These are phyloP conservation scores for Fraxinus paxiana DNA, from an alignment of 305 asterid species.

Conservation along the genomic window DNA sequence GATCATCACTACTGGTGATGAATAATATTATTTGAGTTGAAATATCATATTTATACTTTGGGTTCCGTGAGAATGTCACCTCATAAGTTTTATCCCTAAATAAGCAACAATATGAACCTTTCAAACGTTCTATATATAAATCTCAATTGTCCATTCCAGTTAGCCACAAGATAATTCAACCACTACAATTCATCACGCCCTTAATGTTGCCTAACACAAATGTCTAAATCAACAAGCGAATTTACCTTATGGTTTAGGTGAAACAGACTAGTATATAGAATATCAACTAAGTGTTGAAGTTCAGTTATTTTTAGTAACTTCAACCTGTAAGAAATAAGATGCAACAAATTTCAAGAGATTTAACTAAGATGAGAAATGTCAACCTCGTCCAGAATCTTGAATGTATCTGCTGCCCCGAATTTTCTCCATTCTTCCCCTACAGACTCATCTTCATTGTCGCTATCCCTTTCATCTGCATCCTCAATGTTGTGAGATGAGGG, in stretches of 20 bases:
- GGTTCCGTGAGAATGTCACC: neutral
- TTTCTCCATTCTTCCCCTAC: conserved; percentile 59
- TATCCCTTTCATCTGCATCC: conserved; percentile 47
- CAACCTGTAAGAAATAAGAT: neutral
- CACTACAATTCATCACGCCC: neutral
- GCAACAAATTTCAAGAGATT: neutral
- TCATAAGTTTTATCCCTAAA: neutral
- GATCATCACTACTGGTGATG: neutral
- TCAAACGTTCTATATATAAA: neutral
- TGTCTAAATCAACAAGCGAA: neutral
- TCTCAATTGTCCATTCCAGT: neutral
- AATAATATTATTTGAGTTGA: neutral
- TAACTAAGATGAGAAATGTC: conserved; percentile 74
- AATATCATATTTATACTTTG: neutral
- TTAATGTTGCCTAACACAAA: neutral
- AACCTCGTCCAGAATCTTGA: conserved; percentile 72
- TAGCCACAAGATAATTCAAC: neutral
- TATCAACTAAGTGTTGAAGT: neutral
- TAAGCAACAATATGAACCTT: neutral
- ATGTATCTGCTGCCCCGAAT: conserved; percentile 88
- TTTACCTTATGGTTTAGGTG: neutral
- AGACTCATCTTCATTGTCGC: conserved; percentile 47
- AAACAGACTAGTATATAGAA: neutral
- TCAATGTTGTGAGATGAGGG: conserved; percentile 40
- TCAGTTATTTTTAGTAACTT: neutral